Evolutionary conservation across 352 stramenopile genomes (phyloP), one percentile per base, ranked within the genome.

Genomic region (Phytophthora niederhauseri): DNA sequence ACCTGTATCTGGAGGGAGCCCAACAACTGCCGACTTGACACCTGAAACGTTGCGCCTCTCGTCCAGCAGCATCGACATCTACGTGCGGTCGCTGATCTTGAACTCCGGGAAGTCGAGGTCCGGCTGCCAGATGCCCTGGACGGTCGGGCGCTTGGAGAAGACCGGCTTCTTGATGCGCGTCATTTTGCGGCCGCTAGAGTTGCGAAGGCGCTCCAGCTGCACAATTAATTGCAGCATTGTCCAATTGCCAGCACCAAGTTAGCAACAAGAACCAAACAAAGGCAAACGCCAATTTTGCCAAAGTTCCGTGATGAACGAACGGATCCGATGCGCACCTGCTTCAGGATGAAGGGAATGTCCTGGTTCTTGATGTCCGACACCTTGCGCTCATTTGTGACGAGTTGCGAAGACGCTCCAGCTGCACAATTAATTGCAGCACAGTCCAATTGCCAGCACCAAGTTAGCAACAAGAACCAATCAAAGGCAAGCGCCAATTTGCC

Each of bases 331-430:
- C 75, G 66, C 53, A 95, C 87, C 85, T 93, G 87, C 68, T 78
- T 82, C 72, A 96, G 65, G 46, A 96, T 89, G 54, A 93, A 92
- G 34, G 80, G 64, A 50, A 94, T 84, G 17, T 96, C 85, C 77
- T 95, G 80, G 82, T 96, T 96, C 83, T 96, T 96, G 38, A 96
- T 82, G 61, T 96, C 89, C 59, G 82, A 82, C 15, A 96, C 89
- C 75, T 96, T 96, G 51, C 73, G 84, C 64, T 92, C 64, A 60
- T 87, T 81, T 62, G 85, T 94, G 75, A 96, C 87, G n/a, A n/a
- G n/a, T n/a, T n/a, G n/a, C n/a, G n/a, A n/a, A n/a, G n/a, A n/a
- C n/a, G n/a, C n/a, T n/a, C n/a, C n/a, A n/a, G n/a, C n/a, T n/a
- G n/a, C n/a, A n/a, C n/a, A n/a, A n/a, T 48, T 6, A 30, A 60